Evolutionary conservation across 306 rosid species (phyloP).

Genomic region (Begonia peltatifolia): DNA sequence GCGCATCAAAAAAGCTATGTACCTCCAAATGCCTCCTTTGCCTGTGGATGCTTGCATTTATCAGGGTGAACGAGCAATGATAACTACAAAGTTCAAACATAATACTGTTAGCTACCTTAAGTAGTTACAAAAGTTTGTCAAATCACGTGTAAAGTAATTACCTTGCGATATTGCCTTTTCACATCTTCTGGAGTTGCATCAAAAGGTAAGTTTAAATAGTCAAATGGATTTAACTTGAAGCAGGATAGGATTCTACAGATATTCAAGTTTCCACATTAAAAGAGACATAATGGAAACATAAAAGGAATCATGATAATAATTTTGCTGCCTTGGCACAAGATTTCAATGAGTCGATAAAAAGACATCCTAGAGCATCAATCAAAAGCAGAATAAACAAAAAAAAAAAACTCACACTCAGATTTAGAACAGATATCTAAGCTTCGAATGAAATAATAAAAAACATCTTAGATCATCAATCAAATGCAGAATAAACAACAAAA

Average conservation of each 20-base stretch:
- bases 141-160: constrained; percentile 16
- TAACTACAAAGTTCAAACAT: constrained; percentile 31
- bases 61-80: constrained; percentile 96
- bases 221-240: constrained; percentile 85
- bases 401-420: too few species aligned
- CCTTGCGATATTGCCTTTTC: constrained; percentile 91
- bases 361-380: too few species aligned
- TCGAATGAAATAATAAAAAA: too few species aligned
- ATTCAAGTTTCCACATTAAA: background rate
- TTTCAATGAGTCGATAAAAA: too few species aligned
- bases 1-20: constrained; percentile 4
- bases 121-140: constrained; percentile 2
- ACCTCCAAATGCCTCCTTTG: constrained; percentile 99
- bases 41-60: constrained; percentile 95
- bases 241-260: constrained; percentile 67
- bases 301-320: too few species aligned
- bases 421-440: too few species aligned
- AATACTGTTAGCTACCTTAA: constrained; percentile 2
- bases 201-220: constrained; percentile 68
- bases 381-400: too few species aligned
- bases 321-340: too few species aligned
- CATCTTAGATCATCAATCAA: too few species aligned
- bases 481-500: too few species aligned
- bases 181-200: constrained; percentile 62
- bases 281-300: constrained; percentile 15